Evolutionary conservation across 2,329 filamentous ascomycete species (phyloP).

Genomic region (Emericellopsis atlantica): DNA sequence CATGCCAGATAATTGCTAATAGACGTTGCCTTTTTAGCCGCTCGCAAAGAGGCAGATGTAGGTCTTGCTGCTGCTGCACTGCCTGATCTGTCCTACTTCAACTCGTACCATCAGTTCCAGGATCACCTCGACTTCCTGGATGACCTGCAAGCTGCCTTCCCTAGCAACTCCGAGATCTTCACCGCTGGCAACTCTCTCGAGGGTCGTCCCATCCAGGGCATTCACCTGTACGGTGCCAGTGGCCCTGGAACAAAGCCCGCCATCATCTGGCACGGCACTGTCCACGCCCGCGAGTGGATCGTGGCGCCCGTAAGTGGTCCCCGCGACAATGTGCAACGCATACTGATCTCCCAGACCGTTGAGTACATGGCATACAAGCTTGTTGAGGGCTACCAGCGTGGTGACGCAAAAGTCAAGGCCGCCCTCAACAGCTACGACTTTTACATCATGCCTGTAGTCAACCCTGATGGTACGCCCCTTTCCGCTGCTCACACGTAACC

Average conservation of each 20-base stretch:
- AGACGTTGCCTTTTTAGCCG: neutral
- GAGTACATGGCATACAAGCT: slow-evolving; percentile 41
- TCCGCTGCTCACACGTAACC: neutral
- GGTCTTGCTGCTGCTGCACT: slow-evolving; percentile 1
- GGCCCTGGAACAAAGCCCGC: slow-evolving; percentile 34
- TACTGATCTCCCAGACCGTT: slow-evolving; percentile 15
- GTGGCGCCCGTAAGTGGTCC: slow-evolving; percentile 16
- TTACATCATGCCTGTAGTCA: slow-evolving; percentile 50
- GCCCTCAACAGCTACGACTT: slow-evolving; percentile 53
- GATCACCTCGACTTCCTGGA: slow-evolving; percentile 35
- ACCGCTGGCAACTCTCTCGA: slow-evolving; percentile 32
- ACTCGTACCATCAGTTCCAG: slow-evolving; percentile 36
- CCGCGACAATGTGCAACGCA: no score
- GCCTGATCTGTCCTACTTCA: slow-evolving; percentile 20
- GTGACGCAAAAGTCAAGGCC: slow-evolving; percentile 20
- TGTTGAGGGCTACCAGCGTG: slow-evolving; percentile 28
- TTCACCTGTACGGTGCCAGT: slow-evolving; percentile 38
- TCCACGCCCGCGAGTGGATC: slow-evolving; percentile 51
- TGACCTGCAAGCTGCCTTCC: slow-evolving; percentile 27
- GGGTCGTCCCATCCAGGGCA: slow-evolving; percentile 45
- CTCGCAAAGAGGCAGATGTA: neutral
- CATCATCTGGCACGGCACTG: slow-evolving; percentile 42
- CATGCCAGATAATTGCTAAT: neutral
- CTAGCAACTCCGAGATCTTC: slow-evolving; percentile 33
- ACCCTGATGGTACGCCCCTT: slow-evolving; percentile 37